A percentile compares a stretch with the other conserved stretches of the same genome.
Conservation (phyloP, 192 early-diverging fungal genomes). For the Rhizoclosmatium globosum region DNA sequence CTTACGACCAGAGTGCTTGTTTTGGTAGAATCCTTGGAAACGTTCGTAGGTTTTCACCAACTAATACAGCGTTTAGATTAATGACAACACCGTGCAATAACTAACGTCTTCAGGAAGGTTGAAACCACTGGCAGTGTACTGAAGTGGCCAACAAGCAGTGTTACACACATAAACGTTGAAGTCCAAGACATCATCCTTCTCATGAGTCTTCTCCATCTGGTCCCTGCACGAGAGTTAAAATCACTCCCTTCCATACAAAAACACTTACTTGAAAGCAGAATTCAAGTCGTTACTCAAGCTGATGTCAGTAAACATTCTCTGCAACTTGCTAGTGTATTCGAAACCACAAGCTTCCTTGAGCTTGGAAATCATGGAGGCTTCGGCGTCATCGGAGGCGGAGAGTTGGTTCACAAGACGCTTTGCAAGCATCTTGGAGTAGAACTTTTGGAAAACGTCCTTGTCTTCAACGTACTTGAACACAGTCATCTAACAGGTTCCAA, state of each 20-base stretch:
- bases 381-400: slow-evolving; percentile 91
- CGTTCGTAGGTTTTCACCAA: slow-evolving; percentile 85
- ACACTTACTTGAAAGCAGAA: slow-evolving; percentile 77
- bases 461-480: slow-evolving; percentile 97
- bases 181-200: slow-evolving; percentile 63
- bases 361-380: slow-evolving; percentile 93
- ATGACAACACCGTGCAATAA: background rate
- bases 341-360: slow-evolving; percentile 90
- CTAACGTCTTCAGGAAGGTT: slow-evolving; percentile 86
- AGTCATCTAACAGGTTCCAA: slow-evolving; percentile 70
- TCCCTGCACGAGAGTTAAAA: slow-evolving; percentile 40
- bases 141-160: slow-evolving; percentile 90
- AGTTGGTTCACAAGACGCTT: slow-evolving; percentile 90
- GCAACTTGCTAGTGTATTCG: slow-evolving; percentile 94
- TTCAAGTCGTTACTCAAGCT: slow-evolving; percentile 90
- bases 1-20: slow-evolving; percentile 88
- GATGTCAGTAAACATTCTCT: slow-evolving; percentile 97
- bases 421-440: slow-evolving; percentile 92
- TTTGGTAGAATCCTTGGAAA: slow-evolving; percentile 88
- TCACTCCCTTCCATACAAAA: background rate
- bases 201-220: slow-evolving; percentile 54
- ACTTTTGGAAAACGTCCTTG: slow-evolving; percentile 98
- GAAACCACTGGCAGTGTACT: slow-evolving; percentile 78
- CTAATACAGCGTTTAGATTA: too few species aligned
- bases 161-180: slow-evolving; percentile 89